Percentiles rank a stretch among this genome's conserved stretches.
Conservation (phyloP, 177 flowering plant genomes). For the Vitis hybrid region DNA sequence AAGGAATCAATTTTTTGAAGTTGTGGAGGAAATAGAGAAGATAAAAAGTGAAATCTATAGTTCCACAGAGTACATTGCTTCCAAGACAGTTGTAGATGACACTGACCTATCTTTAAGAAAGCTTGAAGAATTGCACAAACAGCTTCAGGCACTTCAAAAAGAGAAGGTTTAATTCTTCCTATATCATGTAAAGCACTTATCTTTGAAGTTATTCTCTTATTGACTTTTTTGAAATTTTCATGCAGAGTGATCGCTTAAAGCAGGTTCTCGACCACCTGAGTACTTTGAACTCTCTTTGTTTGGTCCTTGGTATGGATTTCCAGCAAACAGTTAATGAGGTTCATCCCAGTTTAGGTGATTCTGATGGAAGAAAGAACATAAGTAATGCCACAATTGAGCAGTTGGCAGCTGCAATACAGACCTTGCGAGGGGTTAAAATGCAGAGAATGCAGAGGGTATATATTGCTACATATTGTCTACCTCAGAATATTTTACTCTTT, state of each 20-base stretch:
- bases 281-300: slow-evolving; percentile 43
- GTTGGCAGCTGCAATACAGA: slow-evolving; percentile 36
- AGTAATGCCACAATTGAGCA: slow-evolving; percentile 40
- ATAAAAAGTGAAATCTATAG: slow-evolving; percentile 54
- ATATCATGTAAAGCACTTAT: not conserved
- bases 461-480: not conserved
- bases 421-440: slow-evolving; percentile 44
- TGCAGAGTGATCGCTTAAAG: slow-evolving; percentile 59
- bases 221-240: slow-evolving; percentile 1
- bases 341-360: slow-evolving; percentile 45
- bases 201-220: not conserved
- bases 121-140: slow-evolving; percentile 79
- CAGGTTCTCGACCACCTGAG: slow-evolving; percentile 41
- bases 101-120: slow-evolving; percentile 72
- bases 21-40: slow-evolving; percentile 55
- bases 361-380: slow-evolving; percentile 36
- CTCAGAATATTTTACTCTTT: not conserved
- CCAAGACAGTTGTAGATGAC: slow-evolving; percentile 60
- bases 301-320: slow-evolving; percentile 62
- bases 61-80: slow-evolving; percentile 19
- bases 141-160: slow-evolving; percentile 67
- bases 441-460: slow-evolving; percentile 60
- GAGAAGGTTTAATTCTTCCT: slow-evolving; percentile 59
- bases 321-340: slow-evolving; percentile 36
- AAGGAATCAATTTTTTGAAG: slow-evolving; percentile 69